A percentile compares a stretch with the other conserved stretches of the same genome.
These are phyloP conservation scores for Aristolochia californica DNA, from an alignment of 164 flowering plant genomes.

Conservation along the genomic window DNA sequence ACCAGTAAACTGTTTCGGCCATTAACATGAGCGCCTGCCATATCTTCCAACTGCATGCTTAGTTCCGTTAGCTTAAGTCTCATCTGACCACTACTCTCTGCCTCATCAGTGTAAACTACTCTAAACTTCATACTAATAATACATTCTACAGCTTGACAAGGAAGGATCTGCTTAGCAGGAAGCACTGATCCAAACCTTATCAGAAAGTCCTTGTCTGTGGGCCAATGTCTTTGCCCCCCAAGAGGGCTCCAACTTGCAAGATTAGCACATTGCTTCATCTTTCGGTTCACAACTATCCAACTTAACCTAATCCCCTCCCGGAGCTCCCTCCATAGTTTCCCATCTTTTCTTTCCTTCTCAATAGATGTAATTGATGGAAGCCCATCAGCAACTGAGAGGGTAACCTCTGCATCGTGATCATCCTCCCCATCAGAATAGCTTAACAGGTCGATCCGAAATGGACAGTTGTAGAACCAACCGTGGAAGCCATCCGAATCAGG, in stretches of 20 bases:
- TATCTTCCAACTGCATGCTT: conserved; percentile 88
- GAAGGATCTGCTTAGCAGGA: conserved; percentile 81
- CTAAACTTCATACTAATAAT: conserved; percentile 60
- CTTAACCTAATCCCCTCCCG: conserved; percentile 65
- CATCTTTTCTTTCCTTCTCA: conserved; percentile 83
- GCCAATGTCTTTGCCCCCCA: conserved; percentile 96
- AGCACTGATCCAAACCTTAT: conserved; percentile 83
- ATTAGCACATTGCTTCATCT: conserved; percentile 72
- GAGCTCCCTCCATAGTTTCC: conserved; percentile 86
- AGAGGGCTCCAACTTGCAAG: conserved; percentile 83
- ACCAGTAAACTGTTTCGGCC: conserved; percentile 82
- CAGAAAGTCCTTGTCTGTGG: conserved; percentile 72
- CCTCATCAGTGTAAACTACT: conserved; percentile 23
- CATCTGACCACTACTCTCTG: conserved; percentile 33
- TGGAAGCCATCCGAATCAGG: conserved; percentile 60
- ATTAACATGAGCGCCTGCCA: conserved; percentile 81
- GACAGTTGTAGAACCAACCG: conserved; percentile 86
- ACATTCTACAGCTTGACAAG: conserved; percentile 75
- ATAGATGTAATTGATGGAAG: conserved; percentile 54
- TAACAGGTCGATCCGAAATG: conserved; percentile 73
- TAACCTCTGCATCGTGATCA: conserved; percentile 33
- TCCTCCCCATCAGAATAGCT: conserved; percentile 38
- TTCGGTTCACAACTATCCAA: conserved; percentile 78
- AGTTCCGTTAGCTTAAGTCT: conserved; percentile 61
- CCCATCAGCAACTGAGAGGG: conserved; percentile 69